Evolutionary conservation across 2,329 filamentous ascomycete species (phyloP).

Genomic region (Penicillium sp.): DNA sequence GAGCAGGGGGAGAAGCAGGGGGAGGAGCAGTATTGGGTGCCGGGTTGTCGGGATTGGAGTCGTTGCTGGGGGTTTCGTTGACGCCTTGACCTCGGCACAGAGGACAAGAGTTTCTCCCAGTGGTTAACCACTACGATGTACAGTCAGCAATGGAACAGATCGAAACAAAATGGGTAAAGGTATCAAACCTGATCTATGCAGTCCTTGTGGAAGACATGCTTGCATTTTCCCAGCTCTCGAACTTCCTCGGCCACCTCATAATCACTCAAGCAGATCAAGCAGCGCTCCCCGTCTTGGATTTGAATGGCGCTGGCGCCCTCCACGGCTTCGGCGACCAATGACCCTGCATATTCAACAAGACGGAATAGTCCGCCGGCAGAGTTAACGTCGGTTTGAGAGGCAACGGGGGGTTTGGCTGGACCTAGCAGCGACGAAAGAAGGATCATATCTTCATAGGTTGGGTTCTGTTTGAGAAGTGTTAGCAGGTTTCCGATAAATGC

Average conservation of each 20-base stretch:
- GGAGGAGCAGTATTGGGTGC: slow-evolving; percentile 15
- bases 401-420: slow-evolving; percentile 67
- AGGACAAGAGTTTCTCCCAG: slow-evolving; percentile 44
- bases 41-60: slow-evolving; percentile 6
- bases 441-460: slow-evolving; percentile 72
- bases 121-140: slow-evolving; percentile 61
- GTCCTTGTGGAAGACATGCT: slow-evolving; percentile 65
- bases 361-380: slow-evolving; percentile 61
- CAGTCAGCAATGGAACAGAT: slow-evolving; percentile 29
- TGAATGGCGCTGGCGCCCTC: slow-evolving; percentile 38
- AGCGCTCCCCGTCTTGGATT: slow-evolving; percentile 54
- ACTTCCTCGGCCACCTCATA: slow-evolving; percentile 63
- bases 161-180: slow-evolving; percentile 1
- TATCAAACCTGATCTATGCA: slow-evolving; percentile 66
- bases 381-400: slow-evolving; percentile 62
- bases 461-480: slow-evolving; percentile 42
- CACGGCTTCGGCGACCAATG: slow-evolving; percentile 49
- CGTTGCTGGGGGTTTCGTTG: slow-evolving; percentile 31
- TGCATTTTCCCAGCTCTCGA: slow-evolving; percentile 61
- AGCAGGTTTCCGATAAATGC: not conserved
- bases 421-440: slow-evolving; percentile 65
- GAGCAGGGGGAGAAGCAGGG: slow-evolving; percentile 13
- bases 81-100: slow-evolving; percentile 43
- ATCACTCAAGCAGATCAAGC: slow-evolving; percentile 65
- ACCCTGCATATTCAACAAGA: slow-evolving; percentile 46